Base-by-base conservation (phyloP, 768 basidiomycete genomes). In the Mycena vitilis region DNA sequence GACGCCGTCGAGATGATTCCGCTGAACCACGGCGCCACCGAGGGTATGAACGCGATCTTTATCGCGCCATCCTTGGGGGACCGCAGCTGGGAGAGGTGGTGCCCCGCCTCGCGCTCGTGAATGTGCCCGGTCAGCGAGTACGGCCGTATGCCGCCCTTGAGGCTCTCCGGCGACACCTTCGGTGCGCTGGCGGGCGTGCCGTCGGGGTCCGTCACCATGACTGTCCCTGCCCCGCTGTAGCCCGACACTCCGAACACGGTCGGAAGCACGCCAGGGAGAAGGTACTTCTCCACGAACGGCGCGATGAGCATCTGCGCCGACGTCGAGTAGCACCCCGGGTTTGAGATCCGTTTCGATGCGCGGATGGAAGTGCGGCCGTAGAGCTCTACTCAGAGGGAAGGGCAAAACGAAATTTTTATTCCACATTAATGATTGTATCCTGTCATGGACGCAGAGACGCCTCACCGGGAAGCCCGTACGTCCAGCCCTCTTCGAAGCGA, bases 391-490 rank as follows among this genome's bases (percentile, higher is more conserved):
- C 56, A 42, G 30, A 66, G 49, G 55, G 72, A 69, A 71, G 69
- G 62, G 62, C 54, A 75, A 74, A 71, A 71, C 79, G 77, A 66
- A 79, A 74, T 65, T 71, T 77, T 78, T 77, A 80, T 74, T 81
- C 79, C 71, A 77, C 69, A 76, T 78, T 76, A 77, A 60, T 66
- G 71, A 40, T 71, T 58, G 75, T 73, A 65, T 77, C 69, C 76
- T 72, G 62, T 79, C 79, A 83, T 78, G 80, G 56, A 65, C 71
- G 78, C 77, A 73, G 76, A 78, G 80, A 79, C 75, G 73, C 83
- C 95, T 95, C 88, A 99, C 97, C 97, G 79, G 98, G 98, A 81
- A 99, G 89, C 74, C 98, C 98, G 78, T 99, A 99, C 71, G 93
- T 93, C 98, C 98, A 99, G 57, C 87, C 92, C 51, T 89, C 83